Conservation (phyloP, 2,329 filamentous ascomycete genomes). For the Scedosporium dehoogii region DNA sequence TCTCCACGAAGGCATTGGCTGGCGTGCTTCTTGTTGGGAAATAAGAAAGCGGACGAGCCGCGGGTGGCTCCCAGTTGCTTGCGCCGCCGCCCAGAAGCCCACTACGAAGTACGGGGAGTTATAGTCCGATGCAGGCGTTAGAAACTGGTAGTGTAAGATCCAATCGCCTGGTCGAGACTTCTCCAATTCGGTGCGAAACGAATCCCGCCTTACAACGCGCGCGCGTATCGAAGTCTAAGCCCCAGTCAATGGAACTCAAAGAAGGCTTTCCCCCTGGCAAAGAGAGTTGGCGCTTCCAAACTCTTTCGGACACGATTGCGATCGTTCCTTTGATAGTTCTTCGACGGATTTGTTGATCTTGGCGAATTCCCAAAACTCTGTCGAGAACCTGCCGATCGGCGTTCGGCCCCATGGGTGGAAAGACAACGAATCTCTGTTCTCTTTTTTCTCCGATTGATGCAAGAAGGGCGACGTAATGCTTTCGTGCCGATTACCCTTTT, state of each 20-base stretch:
- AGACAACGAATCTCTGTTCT: neutral
- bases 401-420: too few species aligned
- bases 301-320: neutral
- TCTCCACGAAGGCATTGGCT: too few species aligned
- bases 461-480: conserved; percentile 4
- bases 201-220: neutral
- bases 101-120: too few species aligned
- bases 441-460: neutral
- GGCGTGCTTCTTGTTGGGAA: neutral
- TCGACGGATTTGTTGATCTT: too few species aligned
- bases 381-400: too few species aligned
- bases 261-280: neutral
- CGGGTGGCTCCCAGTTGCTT: neutral
- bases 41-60: neutral
- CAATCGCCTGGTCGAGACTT: neutral
- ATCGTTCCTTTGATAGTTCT: too few species aligned
- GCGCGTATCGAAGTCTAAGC: neutral
- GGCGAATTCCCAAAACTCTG: too few species aligned
- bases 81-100: neutral
- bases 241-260: neutral
- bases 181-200: neutral
- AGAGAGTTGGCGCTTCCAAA: neutral
- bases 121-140: too few species aligned
- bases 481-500: conserved; percentile 3
- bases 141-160: neutral